Conservation (phyloP, 2,329 filamentous ascomycete species). For the Cercospora nicotianae region DNA sequence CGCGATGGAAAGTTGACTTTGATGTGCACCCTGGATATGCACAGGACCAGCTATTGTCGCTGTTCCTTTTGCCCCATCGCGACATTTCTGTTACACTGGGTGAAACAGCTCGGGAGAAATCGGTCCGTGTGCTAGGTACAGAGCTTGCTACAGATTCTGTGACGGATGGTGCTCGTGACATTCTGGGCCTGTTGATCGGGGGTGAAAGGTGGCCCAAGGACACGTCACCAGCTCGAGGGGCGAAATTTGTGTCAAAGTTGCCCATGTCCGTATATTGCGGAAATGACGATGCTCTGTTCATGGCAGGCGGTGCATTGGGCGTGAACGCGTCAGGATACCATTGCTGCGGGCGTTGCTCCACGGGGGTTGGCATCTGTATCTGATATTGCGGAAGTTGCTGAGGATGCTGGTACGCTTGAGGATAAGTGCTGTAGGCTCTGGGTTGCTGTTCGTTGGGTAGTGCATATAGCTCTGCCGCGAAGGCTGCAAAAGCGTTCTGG, state of each 20-base stretch:
- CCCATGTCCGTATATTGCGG: constrained; percentile 19
- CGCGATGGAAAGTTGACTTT: constrained; percentile 57
- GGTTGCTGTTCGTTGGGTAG: constrained; percentile 8
- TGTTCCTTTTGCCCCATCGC: constrained; percentile 45
- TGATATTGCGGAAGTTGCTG: constrained; percentile 19
- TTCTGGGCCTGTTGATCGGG: constrained; percentile 15
- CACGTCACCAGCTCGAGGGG: constrained; percentile 14
- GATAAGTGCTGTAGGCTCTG: constrained; percentile 5
- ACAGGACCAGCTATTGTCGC: constrained; percentile 58
- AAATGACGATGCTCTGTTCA: not conserved
- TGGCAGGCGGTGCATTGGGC: not conserved
- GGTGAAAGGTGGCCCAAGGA: constrained; percentile 27
- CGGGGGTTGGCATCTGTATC: constrained; percentile 6
- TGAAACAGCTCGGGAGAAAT: constrained; percentile 35
- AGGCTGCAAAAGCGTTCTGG: constrained; percentile 12
- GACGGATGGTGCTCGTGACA: constrained; percentile 32
- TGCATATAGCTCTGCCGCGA: constrained; percentile 10
- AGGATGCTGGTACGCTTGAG: constrained; percentile 16
- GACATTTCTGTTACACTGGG: constrained; percentile 38
- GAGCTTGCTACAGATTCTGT: constrained; percentile 34
- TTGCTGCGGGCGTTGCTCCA: constrained; percentile 8
- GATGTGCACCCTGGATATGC: constrained; percentile 61
- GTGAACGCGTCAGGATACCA: constrained; percentile 20
- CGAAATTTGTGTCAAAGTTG: not conserved
- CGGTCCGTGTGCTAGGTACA: constrained; percentile 27